A percentile compares a stretch with the other conserved stretches of the same genome.
Evolutionary conservation across 2,329 filamentous ascomycete genomes (phyloP).

Genomic region (Chaetomium olivaceum): DNA sequence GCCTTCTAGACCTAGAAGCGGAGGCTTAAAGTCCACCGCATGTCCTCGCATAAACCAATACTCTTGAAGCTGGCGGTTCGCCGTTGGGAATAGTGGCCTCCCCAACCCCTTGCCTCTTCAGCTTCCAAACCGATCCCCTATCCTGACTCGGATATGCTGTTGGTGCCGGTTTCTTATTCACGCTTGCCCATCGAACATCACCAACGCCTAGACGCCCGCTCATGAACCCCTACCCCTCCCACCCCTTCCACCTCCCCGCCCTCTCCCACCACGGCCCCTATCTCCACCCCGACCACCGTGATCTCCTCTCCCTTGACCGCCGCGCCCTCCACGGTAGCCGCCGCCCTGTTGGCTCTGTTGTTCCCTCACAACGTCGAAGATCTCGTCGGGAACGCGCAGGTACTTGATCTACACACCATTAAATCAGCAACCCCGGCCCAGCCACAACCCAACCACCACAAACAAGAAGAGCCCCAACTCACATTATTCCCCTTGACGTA

Average conservation of each 20-base stretch:
- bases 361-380: conserved; percentile 91
- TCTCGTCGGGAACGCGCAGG: conserved; percentile 91
- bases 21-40: background rate
- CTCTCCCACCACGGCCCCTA: conserved; percentile 52
- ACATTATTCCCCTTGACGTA: conserved; percentile 99
- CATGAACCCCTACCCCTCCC: conserved; percentile 26
- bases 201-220: background rate
- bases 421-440: conserved; percentile 28
- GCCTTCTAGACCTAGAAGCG: background rate
- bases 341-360: conserved; percentile 67
- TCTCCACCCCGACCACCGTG: conserved; percentile 58
- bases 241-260: conserved; percentile 34
- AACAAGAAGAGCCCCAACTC: conserved; percentile 42
- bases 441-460: background rate
- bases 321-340: conserved; percentile 65
- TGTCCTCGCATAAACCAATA: background rate
- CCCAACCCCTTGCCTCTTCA: background rate
- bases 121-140: background rate
- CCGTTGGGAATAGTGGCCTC: background rate
- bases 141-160: background rate
- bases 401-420: conserved; percentile 80
- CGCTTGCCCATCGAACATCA: background rate
- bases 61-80: background rate
- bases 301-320: conserved; percentile 55
- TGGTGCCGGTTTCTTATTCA: background rate